Base-by-base conservation (phyloP, 177 flowering plant species). In the Vitis hybrid region DNA sequence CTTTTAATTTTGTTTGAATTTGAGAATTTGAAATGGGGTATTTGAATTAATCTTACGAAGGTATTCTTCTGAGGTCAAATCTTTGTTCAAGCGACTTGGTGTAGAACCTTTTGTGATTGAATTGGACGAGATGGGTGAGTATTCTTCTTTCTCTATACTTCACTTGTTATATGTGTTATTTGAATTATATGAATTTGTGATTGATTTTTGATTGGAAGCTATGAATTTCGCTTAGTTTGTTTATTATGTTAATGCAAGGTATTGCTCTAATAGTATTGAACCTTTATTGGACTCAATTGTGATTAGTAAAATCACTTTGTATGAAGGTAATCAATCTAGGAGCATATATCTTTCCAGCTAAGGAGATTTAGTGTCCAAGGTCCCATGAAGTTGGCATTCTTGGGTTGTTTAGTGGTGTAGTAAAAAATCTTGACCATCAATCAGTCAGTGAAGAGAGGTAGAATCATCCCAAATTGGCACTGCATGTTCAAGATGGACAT, bases 31-130 rank as follows among this genome's bases (percentile, higher is more conserved):
- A 51, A 55, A 40, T 70, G 49, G 61, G 61, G 15, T 68, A 21
- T 21, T 60, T 30, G 54, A 58, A 13, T 59, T 67, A 52, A 48
- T 46, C 51, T 68, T 12, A 50, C 69, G 64, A 68, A 95, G 99
- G 85, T 95, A 93, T 68, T 93, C 96, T 7, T 81, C 88, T 65
- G 97, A 91, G 84, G 99, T 95, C 83, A 95, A 90, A 76, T 74
- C 84, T 4, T 67, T 95, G 87, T 89, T 95, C 78, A 91, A 89
- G 73, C 75, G 83, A 67, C 92, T 95, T 52, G 90, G 85, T 2
- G 96, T 79, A 71, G 80, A 87, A 65, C 98, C 98, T 2, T 67
- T 82, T 56, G 97, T 95, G 60, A 75, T 95, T 48, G 99, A 95
- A 81, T 87, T 95, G 90, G 99, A 95, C 65, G 85, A 89, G 79